phyloP scores from a whole-genome alignment of 2,329 filamentous ascomycete species.

The Cladophialophora bantiana region DNA sequence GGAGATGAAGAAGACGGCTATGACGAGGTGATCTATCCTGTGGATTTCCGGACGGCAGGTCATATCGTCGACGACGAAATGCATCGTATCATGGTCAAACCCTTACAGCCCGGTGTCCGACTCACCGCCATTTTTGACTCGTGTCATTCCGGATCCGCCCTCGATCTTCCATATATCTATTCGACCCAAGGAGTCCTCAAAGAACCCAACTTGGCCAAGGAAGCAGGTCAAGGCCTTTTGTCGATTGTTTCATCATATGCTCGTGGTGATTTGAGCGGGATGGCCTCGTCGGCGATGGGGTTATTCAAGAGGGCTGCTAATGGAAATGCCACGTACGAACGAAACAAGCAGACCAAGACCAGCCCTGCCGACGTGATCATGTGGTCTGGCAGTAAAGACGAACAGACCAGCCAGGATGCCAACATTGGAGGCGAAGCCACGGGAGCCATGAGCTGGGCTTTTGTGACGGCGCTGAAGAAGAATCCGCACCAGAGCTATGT shows the following conservation, averaged over 20 bases:
- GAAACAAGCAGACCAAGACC: slow-evolving; percentile 86
- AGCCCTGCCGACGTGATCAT: slow-evolving; percentile 95
- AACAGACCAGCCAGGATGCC: slow-evolving; percentile 93
- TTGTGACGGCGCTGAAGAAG: slow-evolving; percentile 87
- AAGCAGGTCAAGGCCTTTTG: slow-evolving; percentile 69
- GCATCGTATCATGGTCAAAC: slow-evolving; percentile 76
- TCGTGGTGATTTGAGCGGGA: slow-evolving; percentile 80
- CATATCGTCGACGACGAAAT: slow-evolving; percentile 82
- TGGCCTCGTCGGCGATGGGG: slow-evolving; percentile 79
- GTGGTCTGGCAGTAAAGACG: slow-evolving; percentile 97
- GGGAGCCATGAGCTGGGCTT: slow-evolving; percentile 98
- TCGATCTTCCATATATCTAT: slow-evolving; percentile 73
- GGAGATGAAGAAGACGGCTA: slow-evolving; percentile 80
- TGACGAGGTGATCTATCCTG: slow-evolving; percentile 80
- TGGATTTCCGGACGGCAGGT: slow-evolving; percentile 72
- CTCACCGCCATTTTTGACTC: slow-evolving; percentile 73
- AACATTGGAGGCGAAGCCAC: slow-evolving; percentile 88
- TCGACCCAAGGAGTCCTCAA: slow-evolving; percentile 72
- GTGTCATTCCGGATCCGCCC: slow-evolving; percentile 71
- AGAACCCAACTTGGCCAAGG: slow-evolving; percentile 72
- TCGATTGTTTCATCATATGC: slow-evolving; percentile 78
- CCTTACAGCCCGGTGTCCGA: slow-evolving; percentile 82
- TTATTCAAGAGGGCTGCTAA: slow-evolving; percentile 86
- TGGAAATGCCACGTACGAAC: slow-evolving; percentile 79
- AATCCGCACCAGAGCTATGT: slow-evolving; percentile 97